phyloP scores from a whole-genome alignment of 768 basidiomycete genomes.

The Mycena rebaudengoi region DNA sequence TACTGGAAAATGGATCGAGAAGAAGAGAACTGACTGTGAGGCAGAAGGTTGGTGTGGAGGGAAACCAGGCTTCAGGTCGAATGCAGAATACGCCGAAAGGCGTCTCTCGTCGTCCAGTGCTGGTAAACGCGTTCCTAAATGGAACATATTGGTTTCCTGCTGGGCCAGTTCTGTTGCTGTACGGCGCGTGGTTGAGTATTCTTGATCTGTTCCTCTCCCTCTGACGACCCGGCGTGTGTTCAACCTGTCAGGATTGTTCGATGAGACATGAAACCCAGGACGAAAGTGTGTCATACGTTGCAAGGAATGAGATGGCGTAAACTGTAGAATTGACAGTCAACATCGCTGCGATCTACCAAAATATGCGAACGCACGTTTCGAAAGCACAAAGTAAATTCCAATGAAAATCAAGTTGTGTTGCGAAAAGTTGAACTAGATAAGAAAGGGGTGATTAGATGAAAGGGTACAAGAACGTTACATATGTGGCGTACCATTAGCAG shows the following conservation, averaged over 20 bases:
- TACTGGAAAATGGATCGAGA: no score
- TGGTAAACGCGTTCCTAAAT: constrained; percentile 58
- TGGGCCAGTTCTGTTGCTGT: constrained; percentile 27
- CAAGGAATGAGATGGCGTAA: constrained; percentile 63
- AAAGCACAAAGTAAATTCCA: constrained; percentile 68
- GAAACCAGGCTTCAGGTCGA: no score
- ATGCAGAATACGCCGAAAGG: no score
- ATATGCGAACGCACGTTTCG: constrained; percentile 60
- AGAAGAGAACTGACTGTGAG: no score
- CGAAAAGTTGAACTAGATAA: constrained; percentile 66
- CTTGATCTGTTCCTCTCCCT: constrained; percentile 63
- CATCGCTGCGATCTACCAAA: constrained; percentile 64
- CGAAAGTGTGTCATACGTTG: constrained; percentile 57
- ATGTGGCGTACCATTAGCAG: constrained; percentile 58
- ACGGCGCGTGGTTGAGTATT: constrained; percentile 33
- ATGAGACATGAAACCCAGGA: background rate
- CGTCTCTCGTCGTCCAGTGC: no score
- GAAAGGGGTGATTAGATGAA: background rate
- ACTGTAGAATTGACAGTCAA: constrained; percentile 36
- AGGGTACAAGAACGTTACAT: background rate
- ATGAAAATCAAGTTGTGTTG: constrained; percentile 66
- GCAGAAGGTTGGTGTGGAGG: no score
- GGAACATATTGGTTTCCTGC: constrained; percentile 61
- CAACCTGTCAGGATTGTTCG: constrained; percentile 46
- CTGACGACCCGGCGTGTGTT: constrained; percentile 66